Evolutionary conservation across 225 moss, liverwort and hornwort species (phyloP), one percentile per base, ranked within the genome.

Genomic region (Sphagnum tenellum): DNA sequence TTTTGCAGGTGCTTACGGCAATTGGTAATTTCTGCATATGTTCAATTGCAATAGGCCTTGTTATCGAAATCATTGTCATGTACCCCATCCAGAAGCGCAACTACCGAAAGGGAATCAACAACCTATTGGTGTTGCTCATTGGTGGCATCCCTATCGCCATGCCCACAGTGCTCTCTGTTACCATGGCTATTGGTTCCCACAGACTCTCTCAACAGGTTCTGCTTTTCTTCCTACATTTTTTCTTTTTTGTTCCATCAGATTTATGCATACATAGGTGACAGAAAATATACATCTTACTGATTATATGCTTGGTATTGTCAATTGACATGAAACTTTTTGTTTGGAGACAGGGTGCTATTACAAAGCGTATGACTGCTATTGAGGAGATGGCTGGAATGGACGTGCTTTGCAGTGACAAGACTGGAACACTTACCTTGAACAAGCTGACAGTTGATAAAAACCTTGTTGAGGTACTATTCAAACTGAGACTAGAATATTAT

Each of bases 341-440:
- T 29, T 29, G 29, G 29, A 29, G 29, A 29, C 69, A 86, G 83
- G 91, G 91, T 62, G 91, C 88, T 48, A 91, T 91, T 12, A 88
- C 88, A 46, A 91, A 91, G 60, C 81, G 91, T 9, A 91, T 91
- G 91, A 91, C 91, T 63, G 89, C 89, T 29, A 89, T 89, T 64
- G 89, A 89, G 73, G 86, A 89, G 73, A 83, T 89, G 86, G 89
- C 89, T 9, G 86, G 83, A 56, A 89, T 89, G 89, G 89, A 89
- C 59, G 83, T 89, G 57, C 61, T 89, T 2, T 90, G 90, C 55
- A 86, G 86, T 47, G 86, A 86, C 68, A 86, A 86, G 58, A 86
- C 86, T 29, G 86, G 86, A 79, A 86, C 86, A n/a, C 68, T 86
- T 2, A 86, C 86, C 46, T 55, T 86, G 59, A 86, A 86, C 71